These are phyloP conservation scores for Ceratobasidium sp. DNA, from an alignment of 1,284 basidiomycete genomes.

Conservation along the genomic window DNA sequence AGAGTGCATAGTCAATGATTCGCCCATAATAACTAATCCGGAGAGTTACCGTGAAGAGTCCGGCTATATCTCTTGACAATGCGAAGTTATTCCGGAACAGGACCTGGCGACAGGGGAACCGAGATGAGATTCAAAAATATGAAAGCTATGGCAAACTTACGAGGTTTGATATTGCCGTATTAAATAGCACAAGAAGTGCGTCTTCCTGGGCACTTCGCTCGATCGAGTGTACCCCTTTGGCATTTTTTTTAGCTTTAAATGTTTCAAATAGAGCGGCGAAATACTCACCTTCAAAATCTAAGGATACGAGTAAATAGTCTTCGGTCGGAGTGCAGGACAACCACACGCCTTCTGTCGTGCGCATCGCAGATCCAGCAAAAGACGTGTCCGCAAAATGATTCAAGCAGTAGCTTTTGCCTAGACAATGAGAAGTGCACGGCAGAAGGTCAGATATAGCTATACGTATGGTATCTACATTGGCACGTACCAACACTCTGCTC, in stretches of 20 bases:
- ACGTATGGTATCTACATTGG: conserved; percentile 48
- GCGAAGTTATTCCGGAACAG: conserved; percentile 61
- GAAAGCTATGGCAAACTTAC: conserved; percentile 11
- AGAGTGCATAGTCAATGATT: conserved; percentile 55
- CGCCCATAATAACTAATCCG: too few species aligned
- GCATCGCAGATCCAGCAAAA: conserved; percentile 75
- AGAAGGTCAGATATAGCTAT: conserved; percentile 51
- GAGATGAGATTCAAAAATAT: background rate
- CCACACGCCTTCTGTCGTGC: conserved; percentile 73
- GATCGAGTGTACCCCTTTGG: conserved; percentile 71
- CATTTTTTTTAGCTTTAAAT: background rate
- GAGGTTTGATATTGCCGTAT: conserved; percentile 73
- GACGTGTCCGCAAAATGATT: conserved; percentile 76
- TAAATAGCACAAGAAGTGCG: conserved; percentile 72
- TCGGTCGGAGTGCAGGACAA: conserved; percentile 72
- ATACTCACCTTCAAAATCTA: conserved; percentile 71
- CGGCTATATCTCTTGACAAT: conserved; percentile 60
- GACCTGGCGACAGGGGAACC: conserved; percentile 54
- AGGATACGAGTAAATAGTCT: conserved; percentile 67
- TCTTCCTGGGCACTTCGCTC: conserved; percentile 75
- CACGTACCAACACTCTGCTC: conserved; percentile 73
- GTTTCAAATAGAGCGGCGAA: background rate
- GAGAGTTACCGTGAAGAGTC: conserved; percentile 60
- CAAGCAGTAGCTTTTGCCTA: conserved; percentile 63
- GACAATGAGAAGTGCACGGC: conserved; percentile 65